phyloP scores from a whole-genome alignment of 2,329 filamentous ascomycete species.

The Ophiocordyceps camponoti-rufipedis region DNA sequence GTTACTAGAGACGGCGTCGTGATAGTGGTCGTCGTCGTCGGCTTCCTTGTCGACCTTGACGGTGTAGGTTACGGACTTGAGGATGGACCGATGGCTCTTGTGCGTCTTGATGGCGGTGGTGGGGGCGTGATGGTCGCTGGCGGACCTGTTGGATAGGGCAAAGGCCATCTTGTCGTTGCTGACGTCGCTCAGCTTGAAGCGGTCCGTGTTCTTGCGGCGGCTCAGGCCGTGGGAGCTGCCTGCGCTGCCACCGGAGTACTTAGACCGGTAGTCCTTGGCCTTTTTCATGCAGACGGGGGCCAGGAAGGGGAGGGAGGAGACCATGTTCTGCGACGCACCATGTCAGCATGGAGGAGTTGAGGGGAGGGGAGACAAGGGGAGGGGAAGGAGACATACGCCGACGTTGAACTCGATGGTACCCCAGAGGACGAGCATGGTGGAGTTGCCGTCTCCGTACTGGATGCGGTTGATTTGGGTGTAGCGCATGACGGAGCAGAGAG shows the following conservation, averaged over 20 bases:
- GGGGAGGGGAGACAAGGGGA: background rate
- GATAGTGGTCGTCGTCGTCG: background rate
- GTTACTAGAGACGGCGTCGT: background rate
- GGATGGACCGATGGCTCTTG: slow-evolving; percentile 10
- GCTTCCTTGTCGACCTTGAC: slow-evolving; percentile 14
- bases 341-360: background rate
- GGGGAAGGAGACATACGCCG: slow-evolving; percentile 20
- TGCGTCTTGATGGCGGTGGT: background rate
- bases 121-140: slow-evolving; percentile 22
- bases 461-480: slow-evolving; percentile 32
- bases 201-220: slow-evolving; percentile 10
- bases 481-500: slow-evolving; percentile 32
- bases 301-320: slow-evolving; percentile 26
- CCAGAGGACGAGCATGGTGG: slow-evolving; percentile 37
- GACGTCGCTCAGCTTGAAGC: slow-evolving; percentile 20
- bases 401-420: slow-evolving; percentile 39
- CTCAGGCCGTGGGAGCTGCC: slow-evolving; percentile 10
- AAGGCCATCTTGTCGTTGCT: slow-evolving; percentile 14
- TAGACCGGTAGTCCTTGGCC: slow-evolving; percentile 21
- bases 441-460: slow-evolving; percentile 30
- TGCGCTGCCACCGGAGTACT: slow-evolving; percentile 12
- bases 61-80: slow-evolving; percentile 23
- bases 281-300: slow-evolving; percentile 23
- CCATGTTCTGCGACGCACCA: slow-evolving; percentile 19
- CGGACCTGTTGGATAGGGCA: slow-evolving; percentile 8